Evolutionary conservation across 257 asterid genomes (phyloP), one percentile per base, ranked within the genome.

Genomic region (Handroanthus guayacan): DNA sequence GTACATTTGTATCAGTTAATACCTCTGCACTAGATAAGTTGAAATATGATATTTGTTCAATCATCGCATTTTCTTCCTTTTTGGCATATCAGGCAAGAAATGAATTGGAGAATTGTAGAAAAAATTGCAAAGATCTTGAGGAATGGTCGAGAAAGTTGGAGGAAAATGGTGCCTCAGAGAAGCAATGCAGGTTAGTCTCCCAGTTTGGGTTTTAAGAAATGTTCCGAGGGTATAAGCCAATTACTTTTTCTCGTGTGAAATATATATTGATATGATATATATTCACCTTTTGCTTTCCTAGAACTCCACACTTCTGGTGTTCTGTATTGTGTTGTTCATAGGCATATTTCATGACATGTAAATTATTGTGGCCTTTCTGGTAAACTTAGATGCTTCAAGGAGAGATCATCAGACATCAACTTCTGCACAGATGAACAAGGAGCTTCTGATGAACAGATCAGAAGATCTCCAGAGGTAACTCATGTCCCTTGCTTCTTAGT

Each of bases 21-120:
- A 44, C 50, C 50, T 7, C 50, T 8, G 9, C 50, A 9, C 10
- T 9, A 44, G 12, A 44, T 9, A 44, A 44, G 50, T 44, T 44
- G 50, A 44, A 44, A 44, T 7, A 6, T 7, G 50, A 44, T 6
- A 11, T 44, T 44, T 44, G 50, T 44, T 44, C 50, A 44, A 7
- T 44, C 9, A 44, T 44, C 9, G 3, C 50, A 25, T 25, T 25
- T 25, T 25, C 31, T 25, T 25, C 31, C 31, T 25, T 25, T 25
- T 25, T 25, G 31, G 31, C 31, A 25, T 65, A 25, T 64, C 80
- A 92, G 97, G 92, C 79, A 70, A 85, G 82, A 67, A 72, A 82
- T 34, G 91, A 89, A 75, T 84, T 89, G 78, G 94, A 87, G 82
- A 62, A 69, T 66, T 92, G 81, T 83, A 78, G 86, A 78, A 80